phyloP scores from a whole-genome alignment of 2,329 filamentous ascomycete genomes.

The Diaporthe caulivora region DNA sequence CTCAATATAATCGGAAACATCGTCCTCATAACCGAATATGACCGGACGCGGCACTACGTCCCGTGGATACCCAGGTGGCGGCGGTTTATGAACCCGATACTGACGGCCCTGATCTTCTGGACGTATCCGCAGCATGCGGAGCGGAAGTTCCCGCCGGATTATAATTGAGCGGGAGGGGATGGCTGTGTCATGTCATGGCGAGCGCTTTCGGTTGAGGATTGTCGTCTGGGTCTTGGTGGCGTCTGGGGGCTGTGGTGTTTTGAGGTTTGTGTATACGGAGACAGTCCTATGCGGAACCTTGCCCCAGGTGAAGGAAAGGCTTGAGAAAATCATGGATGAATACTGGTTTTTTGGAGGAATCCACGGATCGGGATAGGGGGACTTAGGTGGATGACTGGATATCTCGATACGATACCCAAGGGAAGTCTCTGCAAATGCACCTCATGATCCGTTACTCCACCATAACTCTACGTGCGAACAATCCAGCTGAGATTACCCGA shows the following conservation, averaged over 20 bases:
- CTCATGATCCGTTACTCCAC: background rate
- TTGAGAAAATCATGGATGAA: background rate
- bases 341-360: too few relatives aligned
- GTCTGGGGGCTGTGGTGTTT: background rate
- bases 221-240: too few relatives aligned
- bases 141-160: slow-evolving; percentile 51
- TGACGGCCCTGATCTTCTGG: slow-evolving; percentile 54
- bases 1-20: slow-evolving; percentile 55
- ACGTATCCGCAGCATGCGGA: slow-evolving; percentile 56
- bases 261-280: background rate
- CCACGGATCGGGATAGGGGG: background rate
- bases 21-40: slow-evolving; percentile 53
- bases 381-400: too few relatives aligned
- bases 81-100: slow-evolving; percentile 45
- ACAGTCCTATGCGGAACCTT: too few relatives aligned
- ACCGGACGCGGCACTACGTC: slow-evolving; percentile 52
- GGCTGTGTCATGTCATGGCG: too few relatives aligned
- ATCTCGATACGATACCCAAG: too few relatives aligned
- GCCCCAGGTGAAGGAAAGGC: background rate
- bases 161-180: background rate
- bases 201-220: too few relatives aligned
- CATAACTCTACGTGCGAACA: too few relatives aligned
- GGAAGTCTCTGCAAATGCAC: too few relatives aligned
- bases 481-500: too few relatives aligned
- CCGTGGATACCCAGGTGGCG: slow-evolving; percentile 46